Evolutionary conservation across 2,329 filamentous ascomycete species (phyloP), one percentile per base, ranked within the genome.

Genomic region (Cucurbitaria berberidis): DNA sequence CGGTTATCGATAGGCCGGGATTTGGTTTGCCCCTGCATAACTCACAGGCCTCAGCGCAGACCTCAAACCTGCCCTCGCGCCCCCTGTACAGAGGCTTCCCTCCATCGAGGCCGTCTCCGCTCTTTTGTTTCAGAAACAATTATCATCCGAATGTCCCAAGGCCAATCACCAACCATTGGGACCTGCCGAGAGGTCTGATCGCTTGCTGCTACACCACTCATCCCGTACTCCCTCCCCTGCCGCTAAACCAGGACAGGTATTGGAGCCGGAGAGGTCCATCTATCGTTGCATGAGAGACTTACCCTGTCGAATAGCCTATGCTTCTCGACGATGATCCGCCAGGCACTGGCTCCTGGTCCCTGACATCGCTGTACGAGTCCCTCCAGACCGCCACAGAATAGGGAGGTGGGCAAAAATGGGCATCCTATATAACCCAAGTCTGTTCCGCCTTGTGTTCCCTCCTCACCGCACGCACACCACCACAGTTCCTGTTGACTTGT

Each of bases 121-220:
- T 60, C 55, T 55, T 51, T 57, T 57, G 68, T 70, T 72, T 72
- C 68, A 70, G 35, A 65, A 66, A 71, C 69, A 66, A 60, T 57
- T 53, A 52, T 51, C 55, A 59, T 49, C 50, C 55, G 50, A 59
- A 56, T 34, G 29, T 30, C 45, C 48, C 53, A 45, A 24, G 52
- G 51, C 69, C 67, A 70, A 70, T 72, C 41, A 53, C 21, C 34
- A 13, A 24, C 19, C 13, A 32, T 26, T 53, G 48, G 70, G 71
- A 60, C 70, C 68, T 71, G 67, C 55, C 68, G 51, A 60, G 56
- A 48, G 13, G 41, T 45, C 26, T 53, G 35, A 27, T 62, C 41
- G 55, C 57, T 57, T 57, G 54, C 46, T 26, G 56, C 55, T 60
- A 54, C 66, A 66, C 62, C 63, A 60, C 60, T 56, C 27, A 51